Evolutionary conservation across 106 monocot species (phyloP).

Genomic region (Phalaenopsis aphrodite): DNA sequence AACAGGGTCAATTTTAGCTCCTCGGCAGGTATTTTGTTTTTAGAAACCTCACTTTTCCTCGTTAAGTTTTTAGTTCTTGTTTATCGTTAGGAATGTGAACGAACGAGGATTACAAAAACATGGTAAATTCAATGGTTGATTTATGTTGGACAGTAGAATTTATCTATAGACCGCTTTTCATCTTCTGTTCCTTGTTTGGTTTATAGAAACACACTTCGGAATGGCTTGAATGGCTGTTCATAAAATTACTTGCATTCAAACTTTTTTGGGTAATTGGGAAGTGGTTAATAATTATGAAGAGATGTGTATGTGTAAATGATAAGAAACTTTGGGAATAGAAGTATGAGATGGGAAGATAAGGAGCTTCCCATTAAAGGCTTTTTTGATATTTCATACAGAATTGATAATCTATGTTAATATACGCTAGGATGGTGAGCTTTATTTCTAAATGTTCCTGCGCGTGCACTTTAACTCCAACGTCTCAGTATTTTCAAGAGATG

Average conservation of each 20-base stretch:
- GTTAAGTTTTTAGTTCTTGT: not conserved
- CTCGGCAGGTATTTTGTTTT: conserved; percentile 42
- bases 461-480: not conserved
- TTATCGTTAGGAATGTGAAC: not conserved
- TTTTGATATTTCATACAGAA: no score
- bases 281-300: not conserved
- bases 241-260: not conserved
- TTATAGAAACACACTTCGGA: not conserved
- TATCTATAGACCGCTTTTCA: not conserved
- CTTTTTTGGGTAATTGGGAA: not conserved
- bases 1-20: conserved; percentile 52
- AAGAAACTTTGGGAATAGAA: not conserved
- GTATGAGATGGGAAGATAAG: not conserved
- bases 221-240: not conserved
- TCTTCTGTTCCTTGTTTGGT: not conserved
- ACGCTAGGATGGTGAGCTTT: not conserved
- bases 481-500: not conserved
- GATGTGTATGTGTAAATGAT: not conserved
- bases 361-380: not conserved
- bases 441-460: not conserved
- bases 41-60: not conserved
- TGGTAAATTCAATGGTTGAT: not conserved
- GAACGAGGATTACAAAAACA: no score
- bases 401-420: no score
- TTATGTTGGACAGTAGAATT: not conserved